Percentiles rank a stretch among this genome's conserved stretches.
These are phyloP conservation scores for Citrus hindsii DNA, from an alignment of 345 rosid genomes.

Conservation along the genomic window DNA sequence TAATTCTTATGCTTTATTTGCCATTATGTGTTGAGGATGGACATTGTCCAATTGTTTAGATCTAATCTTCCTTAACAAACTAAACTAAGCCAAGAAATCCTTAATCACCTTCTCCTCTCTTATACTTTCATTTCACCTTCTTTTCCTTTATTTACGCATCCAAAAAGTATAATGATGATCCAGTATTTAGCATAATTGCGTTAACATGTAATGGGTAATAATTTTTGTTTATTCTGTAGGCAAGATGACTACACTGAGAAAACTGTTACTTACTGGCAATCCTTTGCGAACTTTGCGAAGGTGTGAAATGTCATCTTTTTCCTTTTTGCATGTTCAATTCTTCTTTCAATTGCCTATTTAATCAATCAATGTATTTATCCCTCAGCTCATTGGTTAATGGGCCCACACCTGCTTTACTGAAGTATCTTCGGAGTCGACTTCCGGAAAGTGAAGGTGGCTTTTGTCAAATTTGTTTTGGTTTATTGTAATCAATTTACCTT, in stretches of 20 bases:
- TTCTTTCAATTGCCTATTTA: slow-evolving; percentile 19
- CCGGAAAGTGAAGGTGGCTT: slow-evolving; percentile 68
- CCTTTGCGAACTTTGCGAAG: slow-evolving; percentile 88
- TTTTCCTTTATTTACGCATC: neutral
- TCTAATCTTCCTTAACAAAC: neutral
- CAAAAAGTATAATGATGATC: neutral
- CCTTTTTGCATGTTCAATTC: slow-evolving; percentile 5
- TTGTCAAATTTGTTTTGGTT: neutral
- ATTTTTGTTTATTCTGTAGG: slow-evolving; percentile 35
- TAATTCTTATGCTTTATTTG: neutral
- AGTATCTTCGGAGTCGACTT: slow-evolving; percentile 78
- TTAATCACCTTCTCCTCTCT: neutral
- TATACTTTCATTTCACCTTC: neutral
- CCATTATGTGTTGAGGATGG: neutral
- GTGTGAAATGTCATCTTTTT: slow-evolving; percentile 30
- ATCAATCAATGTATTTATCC: neutral
- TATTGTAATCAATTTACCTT: neutral
- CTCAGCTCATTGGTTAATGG: slow-evolving; percentile 87
- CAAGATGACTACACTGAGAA: slow-evolving; percentile 76
- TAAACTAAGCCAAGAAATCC: neutral
- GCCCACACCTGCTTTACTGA: slow-evolving; percentile 79
- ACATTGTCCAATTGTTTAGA: neutral
- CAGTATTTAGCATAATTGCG: neutral
- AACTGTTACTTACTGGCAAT: slow-evolving; percentile 76
- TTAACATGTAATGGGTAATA: neutral